Percentiles rank a stretch among this genome's conserved stretches.
Evolutionary conservation across 2,329 filamentous ascomycete genomes (phyloP).

Genomic region (Torrubiella hemipterigena): DNA sequence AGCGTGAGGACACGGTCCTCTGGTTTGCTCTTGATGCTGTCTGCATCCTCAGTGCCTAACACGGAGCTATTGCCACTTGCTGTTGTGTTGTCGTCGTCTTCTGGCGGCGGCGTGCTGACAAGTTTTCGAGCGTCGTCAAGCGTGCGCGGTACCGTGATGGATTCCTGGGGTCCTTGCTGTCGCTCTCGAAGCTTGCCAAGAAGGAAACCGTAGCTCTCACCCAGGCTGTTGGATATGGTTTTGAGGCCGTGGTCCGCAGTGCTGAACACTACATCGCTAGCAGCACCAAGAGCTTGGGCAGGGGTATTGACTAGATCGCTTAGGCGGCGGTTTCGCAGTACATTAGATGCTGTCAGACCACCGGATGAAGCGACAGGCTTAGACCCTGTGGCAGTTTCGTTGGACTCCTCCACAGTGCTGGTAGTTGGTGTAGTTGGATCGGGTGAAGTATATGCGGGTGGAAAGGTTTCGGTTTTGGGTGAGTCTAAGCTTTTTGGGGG

Average conservation of each 20-base stretch:
- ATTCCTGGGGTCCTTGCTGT: conserved; percentile 28
- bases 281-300: conserved; percentile 67
- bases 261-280: conserved; percentile 73
- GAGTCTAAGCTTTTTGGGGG: conserved; percentile 46
- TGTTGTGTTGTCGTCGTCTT: conserved; percentile 51
- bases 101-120: conserved; percentile 58
- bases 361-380: conserved; percentile 25
- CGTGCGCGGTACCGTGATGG: conserved; percentile 67
- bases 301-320: conserved; percentile 82
- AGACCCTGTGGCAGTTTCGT: conserved; percentile 18
- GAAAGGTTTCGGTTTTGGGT: conserved; percentile 41
- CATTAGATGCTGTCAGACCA: conserved; percentile 31
- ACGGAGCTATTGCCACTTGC: conserved; percentile 44
- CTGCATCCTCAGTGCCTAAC: conserved; percentile 27
- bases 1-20: conserved; percentile 61
- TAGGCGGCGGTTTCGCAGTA: conserved; percentile 59
- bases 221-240: conserved; percentile 79
- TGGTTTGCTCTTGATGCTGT: conserved; percentile 15
- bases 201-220: conserved; percentile 87
- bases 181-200: conserved; percentile 77
- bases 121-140: conserved; percentile 86
- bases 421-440: conserved; percentile 21
- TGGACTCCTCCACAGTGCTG: conserved; percentile 18
- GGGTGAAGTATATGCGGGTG: conserved; percentile 40
- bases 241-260: conserved; percentile 89